Evolutionary conservation across 345 rosid genomes (phyloP), one percentile per base, ranked within the genome.

Genomic region (Camelina sativa): DNA sequence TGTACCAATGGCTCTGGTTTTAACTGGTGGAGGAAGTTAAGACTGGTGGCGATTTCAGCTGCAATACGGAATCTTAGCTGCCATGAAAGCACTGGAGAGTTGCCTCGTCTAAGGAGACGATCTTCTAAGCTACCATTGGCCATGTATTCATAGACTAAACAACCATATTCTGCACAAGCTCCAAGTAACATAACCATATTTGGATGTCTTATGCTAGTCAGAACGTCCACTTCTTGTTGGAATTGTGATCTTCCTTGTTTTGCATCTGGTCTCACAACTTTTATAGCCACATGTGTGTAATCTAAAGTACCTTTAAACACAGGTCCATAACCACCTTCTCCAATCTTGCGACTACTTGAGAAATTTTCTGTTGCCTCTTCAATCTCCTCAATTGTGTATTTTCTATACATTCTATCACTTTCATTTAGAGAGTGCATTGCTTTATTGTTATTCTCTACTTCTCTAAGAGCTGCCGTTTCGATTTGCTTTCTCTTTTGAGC

Each of bases 111-210:
- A 11, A 72, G 13, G 15, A 72, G 81, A 22, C 23, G 12, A 17
- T 78, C 81, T 48, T 78, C 81, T 52, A 78, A 41, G 69, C 69
- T 78, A 32, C 77, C 81, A 9, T 72, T 78, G 2, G 73, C 62
- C 65, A 78, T 61, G 69, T 78, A 54, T 32, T 78, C 77, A 11
- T 72, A 78, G 52, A 72, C 74, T 53, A 78, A 67, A 53, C 74
- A 78, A 30, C 83, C 68, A 44, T 85, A 87, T 64, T 93, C 84
- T 10, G 91, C 80, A 76, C 94, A 89, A 32, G 98, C 94, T 54
- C 96, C 88, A 10, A 83, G 80, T 15, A 83, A 76, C 19, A 83
- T 82, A 59, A 85, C 88, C 86, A 85, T 74, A 65, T 83, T 81
- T 11, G 86, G 88, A 77, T 85, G 88, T 43, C 86, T 54, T 58